Evolutionary conservation across 2,329 filamentous ascomycete species (phyloP), one percentile per base, ranked within the genome.

Genomic region (Bipolaris oryzae): DNA sequence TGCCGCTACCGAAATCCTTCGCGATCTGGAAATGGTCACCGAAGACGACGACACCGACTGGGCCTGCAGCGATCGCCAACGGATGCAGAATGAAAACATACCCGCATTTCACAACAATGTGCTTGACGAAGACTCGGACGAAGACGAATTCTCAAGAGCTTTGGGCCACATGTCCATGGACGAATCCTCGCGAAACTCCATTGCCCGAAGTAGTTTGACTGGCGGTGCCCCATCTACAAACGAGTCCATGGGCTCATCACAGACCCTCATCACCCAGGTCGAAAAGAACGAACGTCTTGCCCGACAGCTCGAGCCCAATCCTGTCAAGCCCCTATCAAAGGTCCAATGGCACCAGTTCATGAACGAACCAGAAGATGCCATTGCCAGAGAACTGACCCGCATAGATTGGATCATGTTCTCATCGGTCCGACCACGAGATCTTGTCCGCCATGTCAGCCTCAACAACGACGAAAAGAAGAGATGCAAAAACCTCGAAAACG

Each of bases 331-430:
- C 1, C 84, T 96, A 59, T 90, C 88, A 65, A 98, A 98, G 75
- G 82, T 89, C 39, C 90, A 95, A 58, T 99, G 95, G 82, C 91
- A 93, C 64, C 87, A 89, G 49, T 90, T 98, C 64, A 96, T 98
- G 88, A 90, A 91, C 34, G 89, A 89, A 21, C 84, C 90, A 1
- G 89, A 96, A 50, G 91, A 96, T 59, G 86, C 92, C 46, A 89
- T 98, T 64, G 94, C 94, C 15, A 88, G 89, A 57, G 95, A 99
- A 76, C 84, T 99, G 69, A 98, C 95, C 3, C 85, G 94, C 58
- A 96, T 99, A 53, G 95, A 99, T 77, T 98, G 94, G 94, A 88
- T 96, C 75, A 95, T 98, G 89, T 98, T 97, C 76, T 96, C 91
- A 50, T 93, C 92, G 1, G 96, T 98, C 60, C 88, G 92, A 23